Evolutionary conservation across 306 rosid species (phyloP).

Genomic region (Cicer pinnatifidum): DNA sequence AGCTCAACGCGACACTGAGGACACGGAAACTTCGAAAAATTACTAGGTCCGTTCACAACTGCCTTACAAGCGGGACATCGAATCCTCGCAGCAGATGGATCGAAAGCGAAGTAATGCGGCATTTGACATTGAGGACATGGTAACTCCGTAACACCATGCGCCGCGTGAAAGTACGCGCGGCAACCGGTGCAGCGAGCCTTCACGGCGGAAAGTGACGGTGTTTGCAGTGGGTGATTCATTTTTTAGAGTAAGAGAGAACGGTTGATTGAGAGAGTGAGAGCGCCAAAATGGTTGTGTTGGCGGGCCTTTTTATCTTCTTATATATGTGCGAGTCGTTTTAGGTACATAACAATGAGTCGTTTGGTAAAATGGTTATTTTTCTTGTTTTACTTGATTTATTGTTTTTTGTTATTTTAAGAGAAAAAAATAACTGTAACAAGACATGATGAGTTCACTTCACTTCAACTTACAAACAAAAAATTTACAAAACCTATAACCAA

Average conservation of each 20-base stretch:
- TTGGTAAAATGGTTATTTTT: background rate
- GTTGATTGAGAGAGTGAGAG: background rate
- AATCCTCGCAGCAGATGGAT: slow-evolving; percentile 45
- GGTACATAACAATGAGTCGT: background rate
- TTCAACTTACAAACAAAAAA: too few species aligned
- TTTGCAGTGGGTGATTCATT: background rate
- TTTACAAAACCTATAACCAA: too few species aligned
- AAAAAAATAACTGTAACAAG: too few species aligned
- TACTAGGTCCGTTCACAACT: slow-evolving; percentile 68
- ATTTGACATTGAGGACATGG: slow-evolving; percentile 66
- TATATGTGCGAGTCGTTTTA: background rate
- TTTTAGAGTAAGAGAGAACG: background rate
- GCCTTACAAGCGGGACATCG: slow-evolving; percentile 75
- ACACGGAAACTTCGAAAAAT: slow-evolving; percentile 65
- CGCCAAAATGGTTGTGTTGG: background rate
- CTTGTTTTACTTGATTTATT: too few species aligned
- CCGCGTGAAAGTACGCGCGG: slow-evolving; percentile 53
- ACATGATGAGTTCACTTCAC: too few species aligned
- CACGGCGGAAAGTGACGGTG: slow-evolving; percentile 45
- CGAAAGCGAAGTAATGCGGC: slow-evolving; percentile 64
- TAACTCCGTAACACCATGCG: slow-evolving; percentile 64
- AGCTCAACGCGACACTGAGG: slow-evolving; percentile 75
- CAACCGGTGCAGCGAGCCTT: slow-evolving; percentile 79
- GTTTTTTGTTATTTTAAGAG: too few species aligned
- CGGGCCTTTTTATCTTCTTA: background rate